These are phyloP conservation scores for Phytophthora colocasiae DNA, from an alignment of 352 stramenopile genomes.

Conservation along the genomic window DNA sequence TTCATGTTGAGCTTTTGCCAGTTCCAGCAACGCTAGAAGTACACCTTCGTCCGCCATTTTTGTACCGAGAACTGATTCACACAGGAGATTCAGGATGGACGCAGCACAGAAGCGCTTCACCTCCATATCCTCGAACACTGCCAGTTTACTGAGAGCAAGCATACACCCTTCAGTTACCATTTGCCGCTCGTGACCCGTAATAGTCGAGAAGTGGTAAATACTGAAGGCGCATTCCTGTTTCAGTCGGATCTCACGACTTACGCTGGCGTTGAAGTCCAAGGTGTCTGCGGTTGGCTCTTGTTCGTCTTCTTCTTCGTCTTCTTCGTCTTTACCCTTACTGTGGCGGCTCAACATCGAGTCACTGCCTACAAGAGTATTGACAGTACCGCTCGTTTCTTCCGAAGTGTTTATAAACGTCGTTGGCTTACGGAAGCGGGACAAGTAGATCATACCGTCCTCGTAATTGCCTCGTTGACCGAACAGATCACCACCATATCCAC, in stretches of 20 bases:
- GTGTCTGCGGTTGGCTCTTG: conserved; percentile 43
- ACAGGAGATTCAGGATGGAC: conserved; percentile 83
- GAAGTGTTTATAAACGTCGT: conserved; percentile 34
- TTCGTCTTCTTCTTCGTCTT: conserved; percentile 60
- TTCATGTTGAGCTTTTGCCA: conserved; percentile 82
- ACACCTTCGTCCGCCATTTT: conserved; percentile 84
- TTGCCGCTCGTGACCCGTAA: conserved; percentile 66
- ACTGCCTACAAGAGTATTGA: conserved; percentile 20
- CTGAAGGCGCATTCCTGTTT: conserved; percentile 87
- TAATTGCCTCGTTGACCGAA: conserved; percentile 88
- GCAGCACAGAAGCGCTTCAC: conserved; percentile 87
- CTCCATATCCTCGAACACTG: conserved; percentile 81
- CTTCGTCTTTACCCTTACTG: conserved; percentile 44
- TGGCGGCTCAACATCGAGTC: conserved; percentile 47
- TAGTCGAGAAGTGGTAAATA: conserved; percentile 82
- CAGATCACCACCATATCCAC: conserved; percentile 75
- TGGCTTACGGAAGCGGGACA: conserved; percentile 82
- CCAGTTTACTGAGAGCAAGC: conserved; percentile 73
- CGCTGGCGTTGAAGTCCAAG: conserved; percentile 41
- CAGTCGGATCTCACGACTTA: conserved; percentile 67
- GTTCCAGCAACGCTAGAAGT: conserved; percentile 70
- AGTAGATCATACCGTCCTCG: conserved; percentile 89
- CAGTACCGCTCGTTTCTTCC: conserved; percentile 27
- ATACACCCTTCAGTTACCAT: conserved; percentile 85
- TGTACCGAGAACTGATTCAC: conserved; percentile 45